Conservation (phyloP, 768 basidiomycete genomes). For the Mycena vulgaris region DNA sequence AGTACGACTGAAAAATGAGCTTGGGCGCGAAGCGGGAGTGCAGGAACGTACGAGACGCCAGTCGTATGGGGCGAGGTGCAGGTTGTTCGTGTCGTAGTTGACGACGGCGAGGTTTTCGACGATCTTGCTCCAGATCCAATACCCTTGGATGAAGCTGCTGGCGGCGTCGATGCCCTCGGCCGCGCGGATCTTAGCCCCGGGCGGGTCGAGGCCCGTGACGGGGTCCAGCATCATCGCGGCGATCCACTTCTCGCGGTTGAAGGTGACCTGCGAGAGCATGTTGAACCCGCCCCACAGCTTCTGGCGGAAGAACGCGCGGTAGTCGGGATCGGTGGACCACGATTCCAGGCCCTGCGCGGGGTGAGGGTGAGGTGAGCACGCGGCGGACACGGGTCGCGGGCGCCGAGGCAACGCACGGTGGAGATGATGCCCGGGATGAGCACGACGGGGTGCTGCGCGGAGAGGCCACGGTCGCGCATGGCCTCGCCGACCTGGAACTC, state of each 20-base stretch:
- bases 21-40: too few relatives aligned
- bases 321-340: conserved; percentile 92
- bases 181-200: conserved; percentile 88
- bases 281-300: conserved; percentile 85
- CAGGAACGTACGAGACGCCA: conserved; percentile 70
- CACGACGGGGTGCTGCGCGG: conserved; percentile 83
- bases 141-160: conserved; percentile 88
- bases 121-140: conserved; percentile 96
- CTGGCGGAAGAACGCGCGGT: conserved; percentile 93
- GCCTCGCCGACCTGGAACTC: conserved; percentile 85
- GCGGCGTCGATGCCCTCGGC: conserved; percentile 95
- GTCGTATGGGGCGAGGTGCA: conserved; percentile 89
- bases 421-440: conserved; percentile 94
- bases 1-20: conserved; percentile 56
- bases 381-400: not conserved
- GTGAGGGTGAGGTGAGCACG: not conserved
- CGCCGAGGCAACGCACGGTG: conserved; percentile 65
- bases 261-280: conserved; percentile 87
- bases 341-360: conserved; percentile 82
- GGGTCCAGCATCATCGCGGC: conserved; percentile 92
- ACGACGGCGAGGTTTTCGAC: conserved; percentile 95
- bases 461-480: conserved; percentile 74
- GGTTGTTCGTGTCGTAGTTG: conserved; percentile 93
- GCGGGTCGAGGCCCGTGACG: conserved; percentile 91
- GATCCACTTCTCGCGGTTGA: conserved; percentile 93